These are phyloP conservation scores for Pichia occidentalis DNA, from an alignment of 805 yeast genomes.

Conservation along the genomic window DNA sequence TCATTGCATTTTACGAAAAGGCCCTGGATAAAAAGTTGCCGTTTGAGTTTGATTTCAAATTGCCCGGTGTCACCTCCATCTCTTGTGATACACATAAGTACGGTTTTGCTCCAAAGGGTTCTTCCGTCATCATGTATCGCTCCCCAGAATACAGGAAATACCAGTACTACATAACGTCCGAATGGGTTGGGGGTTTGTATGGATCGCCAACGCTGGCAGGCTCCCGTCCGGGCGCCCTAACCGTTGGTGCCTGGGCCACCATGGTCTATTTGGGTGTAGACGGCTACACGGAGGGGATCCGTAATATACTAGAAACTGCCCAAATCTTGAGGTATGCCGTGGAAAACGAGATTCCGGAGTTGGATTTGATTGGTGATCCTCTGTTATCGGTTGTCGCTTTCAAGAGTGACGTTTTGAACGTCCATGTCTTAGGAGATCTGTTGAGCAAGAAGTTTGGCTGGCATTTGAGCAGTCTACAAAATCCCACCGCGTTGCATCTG, in stretches of 20 bases:
- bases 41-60: slow-evolving; percentile 66
- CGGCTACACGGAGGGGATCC: slow-evolving; percentile 70
- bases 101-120: slow-evolving; percentile 97
- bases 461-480: slow-evolving; percentile 84
- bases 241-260: slow-evolving; percentile 99
- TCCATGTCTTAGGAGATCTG: slow-evolving; percentile 74
- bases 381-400: slow-evolving; percentile 76
- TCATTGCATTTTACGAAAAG: slow-evolving; percentile 63
- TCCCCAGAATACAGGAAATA: slow-evolving; percentile 55
- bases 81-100: slow-evolving; percentile 99
- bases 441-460: slow-evolving; percentile 60
- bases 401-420: slow-evolving; percentile 51
- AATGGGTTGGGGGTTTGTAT: slow-evolving; percentile 93
- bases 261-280: slow-evolving; percentile 71
- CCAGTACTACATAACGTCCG: slow-evolving; percentile 77
- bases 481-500: slow-evolving; percentile 85
- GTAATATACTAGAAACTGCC: slow-evolving; percentile 61
- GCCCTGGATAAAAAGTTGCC: slow-evolving; percentile 38
- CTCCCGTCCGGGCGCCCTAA: slow-evolving; percentile 91
- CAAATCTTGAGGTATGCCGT: slow-evolving; percentile 46
- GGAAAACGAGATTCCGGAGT: slow-evolving; percentile 42
- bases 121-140: slow-evolving; percentile 88
- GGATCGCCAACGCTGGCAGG: slow-evolving; percentile 98
- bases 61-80: slow-evolving; percentile 92
- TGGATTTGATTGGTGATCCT: slow-evolving; percentile 82